phyloP scores from a whole-genome alignment of 106 monocot species.

The Platanthera zijinensis region DNA sequence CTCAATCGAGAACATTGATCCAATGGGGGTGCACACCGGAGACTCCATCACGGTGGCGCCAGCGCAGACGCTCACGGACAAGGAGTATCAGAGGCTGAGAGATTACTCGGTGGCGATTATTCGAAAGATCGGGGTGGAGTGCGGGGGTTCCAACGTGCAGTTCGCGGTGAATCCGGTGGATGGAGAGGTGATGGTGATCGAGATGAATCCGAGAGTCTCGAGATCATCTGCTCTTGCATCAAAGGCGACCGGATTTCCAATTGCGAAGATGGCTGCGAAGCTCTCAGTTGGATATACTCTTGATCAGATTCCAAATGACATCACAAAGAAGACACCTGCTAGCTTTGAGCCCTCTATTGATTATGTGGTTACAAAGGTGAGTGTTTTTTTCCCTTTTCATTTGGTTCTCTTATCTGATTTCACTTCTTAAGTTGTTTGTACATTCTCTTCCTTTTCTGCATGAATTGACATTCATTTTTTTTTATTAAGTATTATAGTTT shows the following conservation, averaged over 20 bases:
- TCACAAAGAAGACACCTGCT: conserved; percentile 97
- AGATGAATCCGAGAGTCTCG: conserved; percentile 98
- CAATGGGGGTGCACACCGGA: conserved; percentile 97
- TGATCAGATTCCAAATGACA: conserved; percentile 98
- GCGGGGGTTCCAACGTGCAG: conserved; percentile 98
- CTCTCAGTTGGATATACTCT: conserved; percentile 90
- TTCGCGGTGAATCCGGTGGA: conserved; percentile 90
- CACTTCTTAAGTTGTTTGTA: neutral
- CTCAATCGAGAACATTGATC: conserved; percentile 93
- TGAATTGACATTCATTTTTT: neutral
- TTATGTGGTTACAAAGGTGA: conserved; percentile 94
- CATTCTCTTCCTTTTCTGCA: neutral
- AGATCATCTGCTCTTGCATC: conserved; percentile 91
- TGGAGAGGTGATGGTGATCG: conserved; percentile 98
- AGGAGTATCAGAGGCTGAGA: conserved; percentile 93
- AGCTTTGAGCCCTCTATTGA: conserved; percentile 98
- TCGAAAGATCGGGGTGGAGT: conserved; percentile 94
- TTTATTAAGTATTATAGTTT: neutral
- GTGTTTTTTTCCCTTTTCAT: neutral
- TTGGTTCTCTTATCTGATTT: neutral
- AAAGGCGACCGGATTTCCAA: conserved; percentile 95
- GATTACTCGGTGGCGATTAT: conserved; percentile 89
- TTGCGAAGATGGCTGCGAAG: conserved; percentile 98
- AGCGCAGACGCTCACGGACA: conserved; percentile 91
- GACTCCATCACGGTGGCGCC: conserved; percentile 96